Percentiles rank a stretch among this genome's conserved stretches.
Evolutionary conservation across 2,329 filamentous ascomycete genomes (phyloP).

Genomic region (Cladophialophora carrionii): DNA sequence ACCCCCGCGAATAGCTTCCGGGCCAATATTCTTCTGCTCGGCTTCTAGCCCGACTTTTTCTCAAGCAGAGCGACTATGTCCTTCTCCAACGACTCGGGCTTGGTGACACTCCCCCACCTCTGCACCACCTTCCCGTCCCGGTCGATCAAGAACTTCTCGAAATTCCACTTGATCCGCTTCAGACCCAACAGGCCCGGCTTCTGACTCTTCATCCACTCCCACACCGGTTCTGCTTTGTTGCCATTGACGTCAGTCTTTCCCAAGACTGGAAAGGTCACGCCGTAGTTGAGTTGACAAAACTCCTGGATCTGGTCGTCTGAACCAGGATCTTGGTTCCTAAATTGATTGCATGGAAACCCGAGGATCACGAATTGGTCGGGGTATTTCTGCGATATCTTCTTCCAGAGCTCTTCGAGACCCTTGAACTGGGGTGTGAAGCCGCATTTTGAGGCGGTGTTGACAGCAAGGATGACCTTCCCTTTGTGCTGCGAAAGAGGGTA

Average conservation of each 20-base stretch:
- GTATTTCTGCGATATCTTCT: slow-evolving; percentile 70
- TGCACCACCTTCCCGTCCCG: slow-evolving; percentile 82
- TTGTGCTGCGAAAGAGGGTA: slow-evolving; percentile 72
- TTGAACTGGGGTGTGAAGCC: slow-evolving; percentile 96
- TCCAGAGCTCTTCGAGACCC: slow-evolving; percentile 88
- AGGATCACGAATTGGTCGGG: slow-evolving; percentile 80
- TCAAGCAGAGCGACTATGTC: slow-evolving; percentile 74
- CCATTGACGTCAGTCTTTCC: slow-evolving; percentile 96
- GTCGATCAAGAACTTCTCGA: slow-evolving; percentile 95
- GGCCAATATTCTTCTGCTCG: not conserved
- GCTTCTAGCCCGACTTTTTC: slow-evolving; percentile 43
- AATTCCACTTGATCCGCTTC: slow-evolving; percentile 96
- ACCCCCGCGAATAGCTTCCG: not conserved
- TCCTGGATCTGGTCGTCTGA: slow-evolving; percentile 76
- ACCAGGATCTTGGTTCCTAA: slow-evolving; percentile 86
- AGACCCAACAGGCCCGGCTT: slow-evolving; percentile 84
- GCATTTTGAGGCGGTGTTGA: slow-evolving; percentile 99
- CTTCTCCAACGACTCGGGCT: slow-evolving; percentile 78
- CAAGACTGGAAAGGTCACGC: slow-evolving; percentile 87
- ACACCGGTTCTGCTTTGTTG: slow-evolving; percentile 75
- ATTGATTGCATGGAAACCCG: slow-evolving; percentile 99
- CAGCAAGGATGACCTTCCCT: slow-evolving; percentile 91
- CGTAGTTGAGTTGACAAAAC: slow-evolving; percentile 93
- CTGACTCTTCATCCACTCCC: slow-evolving; percentile 70
- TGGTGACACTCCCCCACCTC: slow-evolving; percentile 84